phyloP scores from a whole-genome alignment of 140 eudicot genomes.

The Stevia rebaudiana region DNA sequence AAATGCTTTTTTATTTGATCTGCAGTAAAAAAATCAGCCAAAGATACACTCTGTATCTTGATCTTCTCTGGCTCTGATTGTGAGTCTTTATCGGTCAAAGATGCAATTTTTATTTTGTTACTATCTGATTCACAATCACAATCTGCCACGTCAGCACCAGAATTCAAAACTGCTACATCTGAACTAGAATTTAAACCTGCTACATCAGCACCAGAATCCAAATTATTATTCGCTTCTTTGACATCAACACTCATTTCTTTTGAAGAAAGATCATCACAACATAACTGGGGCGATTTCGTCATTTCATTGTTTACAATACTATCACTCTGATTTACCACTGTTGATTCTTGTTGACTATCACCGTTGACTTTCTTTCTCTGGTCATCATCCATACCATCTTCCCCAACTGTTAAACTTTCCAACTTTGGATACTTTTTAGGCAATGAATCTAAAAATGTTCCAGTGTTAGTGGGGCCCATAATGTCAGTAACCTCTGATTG shows the following conservation, averaged over 20 bases:
- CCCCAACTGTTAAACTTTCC: slow-evolving; percentile 24
- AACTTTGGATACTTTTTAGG: slow-evolving; percentile 50
- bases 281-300: neutral
- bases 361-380: slow-evolving; percentile 5
- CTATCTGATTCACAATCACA: slow-evolving; percentile 34
- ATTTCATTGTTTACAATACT: slow-evolving; percentile 10
- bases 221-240: slow-evolving; percentile 22
- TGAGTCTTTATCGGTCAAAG: slow-evolving; percentile 29
- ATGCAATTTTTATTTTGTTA: slow-evolving; percentile 27
- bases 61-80: slow-evolving; percentile 38
- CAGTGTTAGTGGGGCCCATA: slow-evolving; percentile 17
- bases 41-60: slow-evolving; percentile 46
- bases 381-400: slow-evolving; percentile 17
- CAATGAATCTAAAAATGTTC: slow-evolving; percentile 25
- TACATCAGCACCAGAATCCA: slow-evolving; percentile 15
- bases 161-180: slow-evolving; percentile 14
- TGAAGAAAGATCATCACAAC: slow-evolving; percentile 14
- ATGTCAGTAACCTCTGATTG: slow-evolving; percentile 11
- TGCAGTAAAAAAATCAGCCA: slow-evolving; percentile 54
- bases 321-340: slow-evolving; percentile 12
- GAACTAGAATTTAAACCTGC: slow-evolving; percentile 1
- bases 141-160: slow-evolving; percentile 9
- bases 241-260: slow-evolving; percentile 19
- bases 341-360: slow-evolving; percentile 20
- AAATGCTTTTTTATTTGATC: slow-evolving; percentile 56